phyloP scores from a whole-genome alignment of 2,329 filamentous ascomycete genomes.

The Neofusicoccum kwambonambiense region DNA sequence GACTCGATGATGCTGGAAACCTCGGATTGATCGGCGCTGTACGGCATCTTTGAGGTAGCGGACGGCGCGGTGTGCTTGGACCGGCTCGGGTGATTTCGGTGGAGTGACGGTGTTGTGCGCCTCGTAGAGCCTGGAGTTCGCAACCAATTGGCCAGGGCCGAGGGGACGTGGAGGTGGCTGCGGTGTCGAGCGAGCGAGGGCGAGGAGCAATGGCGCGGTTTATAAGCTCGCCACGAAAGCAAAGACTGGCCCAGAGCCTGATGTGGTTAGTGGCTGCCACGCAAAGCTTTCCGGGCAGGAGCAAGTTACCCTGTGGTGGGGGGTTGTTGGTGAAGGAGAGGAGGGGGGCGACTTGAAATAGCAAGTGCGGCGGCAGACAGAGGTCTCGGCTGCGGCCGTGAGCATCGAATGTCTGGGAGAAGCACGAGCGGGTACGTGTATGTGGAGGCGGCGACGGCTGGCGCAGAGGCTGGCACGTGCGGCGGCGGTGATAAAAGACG shows the following conservation, averaged over 20 bases:
- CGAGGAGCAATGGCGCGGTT: no score
- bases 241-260: no score
- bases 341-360: no score
- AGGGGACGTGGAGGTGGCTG: not conserved
- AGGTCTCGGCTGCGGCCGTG: not conserved
- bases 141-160: not conserved
- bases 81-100: not conserved
- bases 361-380: not conserved
- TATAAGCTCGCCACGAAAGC: no score
- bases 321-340: no score
- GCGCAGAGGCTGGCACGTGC: not conserved
- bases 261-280: no score
- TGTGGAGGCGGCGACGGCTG: not conserved
- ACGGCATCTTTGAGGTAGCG: not conserved
- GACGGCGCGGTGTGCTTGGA: not conserved
- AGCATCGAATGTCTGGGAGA: not conserved
- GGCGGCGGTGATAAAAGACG: not conserved
- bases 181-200: no score
- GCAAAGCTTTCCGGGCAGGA: no score
- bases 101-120: not conserved
- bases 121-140: not conserved
- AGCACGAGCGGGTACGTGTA: not conserved
- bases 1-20: not conserved
- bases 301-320: no score
- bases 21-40: constrained; percentile 1